A percentile compares a stretch with the other conserved stretches of the same genome.
Conservation (phyloP, 192 early-diverging fungal genomes). For the Helicostylum pulchrum region DNA sequence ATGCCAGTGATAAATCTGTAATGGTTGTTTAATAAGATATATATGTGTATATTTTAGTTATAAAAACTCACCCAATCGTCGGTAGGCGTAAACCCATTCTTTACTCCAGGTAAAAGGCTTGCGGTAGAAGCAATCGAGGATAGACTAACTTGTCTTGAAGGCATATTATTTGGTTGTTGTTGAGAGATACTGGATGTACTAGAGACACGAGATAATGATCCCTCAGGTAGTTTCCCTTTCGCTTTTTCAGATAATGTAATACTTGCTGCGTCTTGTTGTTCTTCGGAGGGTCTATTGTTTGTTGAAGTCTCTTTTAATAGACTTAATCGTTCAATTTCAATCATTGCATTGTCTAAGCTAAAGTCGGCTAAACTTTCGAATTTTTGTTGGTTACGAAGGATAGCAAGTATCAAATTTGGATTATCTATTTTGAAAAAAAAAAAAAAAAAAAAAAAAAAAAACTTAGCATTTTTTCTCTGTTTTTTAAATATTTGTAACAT, state of each 20-base stretch:
- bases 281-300: not conserved
- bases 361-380: conserved; percentile 68
- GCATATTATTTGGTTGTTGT: not conserved
- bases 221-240: conserved; percentile 15
- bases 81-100: conserved; percentile 14
- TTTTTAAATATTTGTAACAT: conserved; percentile 9
- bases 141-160: not conserved
- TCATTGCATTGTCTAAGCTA: conserved; percentile 60
- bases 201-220: not conserved
- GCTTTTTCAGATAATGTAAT: conserved; percentile 11
- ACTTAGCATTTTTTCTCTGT: not conserved
- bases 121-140: conserved; percentile 4
- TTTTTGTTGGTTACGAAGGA: conserved; percentile 72
- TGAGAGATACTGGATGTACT: not conserved
- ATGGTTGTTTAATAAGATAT: not conserved
- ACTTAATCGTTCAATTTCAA: conserved; percentile 54
- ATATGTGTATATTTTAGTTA: not conserved
- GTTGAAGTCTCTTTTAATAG: not conserved
- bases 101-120: conserved; percentile 6
- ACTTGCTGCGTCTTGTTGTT: not conserved
- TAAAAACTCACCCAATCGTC: conserved; percentile 34
- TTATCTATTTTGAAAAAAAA: conserved; percentile 54
- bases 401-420: conserved; percentile 71
- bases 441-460: too few species aligned
- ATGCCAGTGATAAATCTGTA: conserved; percentile 12